Percentiles rank a stretch among this genome's conserved stretches.
phyloP scores from a whole-genome alignment of 2,329 filamentous ascomycete species.

The Fusarium sp. region DNA sequence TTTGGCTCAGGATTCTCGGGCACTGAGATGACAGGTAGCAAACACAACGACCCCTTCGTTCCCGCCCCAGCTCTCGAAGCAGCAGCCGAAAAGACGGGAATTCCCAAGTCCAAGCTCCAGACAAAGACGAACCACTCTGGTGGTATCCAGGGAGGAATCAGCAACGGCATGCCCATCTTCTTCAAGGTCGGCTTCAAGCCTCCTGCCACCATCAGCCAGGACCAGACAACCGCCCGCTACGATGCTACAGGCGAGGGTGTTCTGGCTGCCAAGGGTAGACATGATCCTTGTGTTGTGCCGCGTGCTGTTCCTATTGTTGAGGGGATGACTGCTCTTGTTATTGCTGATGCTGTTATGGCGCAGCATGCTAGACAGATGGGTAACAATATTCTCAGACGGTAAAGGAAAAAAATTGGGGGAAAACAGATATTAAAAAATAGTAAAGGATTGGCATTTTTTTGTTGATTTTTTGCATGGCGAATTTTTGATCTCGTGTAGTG shows the following conservation, averaged over 20 bases:
- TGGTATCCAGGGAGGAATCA: constrained; percentile 95
- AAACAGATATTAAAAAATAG: constrained; percentile 1
- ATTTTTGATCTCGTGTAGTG: background rate
- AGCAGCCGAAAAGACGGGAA: constrained; percentile 57
- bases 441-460: background rate
- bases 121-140: constrained; percentile 97
- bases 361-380: constrained; percentile 74
- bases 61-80: constrained; percentile 56
- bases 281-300: constrained; percentile 93
- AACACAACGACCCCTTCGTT: constrained; percentile 82
- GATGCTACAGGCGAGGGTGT: constrained; percentile 77
- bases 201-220: constrained; percentile 90
- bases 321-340: constrained; percentile 87
- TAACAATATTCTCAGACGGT: constrained; percentile 19
- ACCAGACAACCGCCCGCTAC: constrained; percentile 86
- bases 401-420: background rate
- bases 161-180: constrained; percentile 93
- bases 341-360: constrained; percentile 88
- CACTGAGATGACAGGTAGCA: constrained; percentile 72
- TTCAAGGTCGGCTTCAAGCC: constrained; percentile 97
- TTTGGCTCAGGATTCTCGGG: constrained; percentile 76
- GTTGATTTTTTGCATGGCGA: background rate
- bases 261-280: constrained; percentile 90
- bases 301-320: constrained; percentile 90
- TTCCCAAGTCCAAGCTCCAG: constrained; percentile 66